Conservation (phyloP, 768 basidiomycete species). For the Boletus vinaceobasis region DNA sequence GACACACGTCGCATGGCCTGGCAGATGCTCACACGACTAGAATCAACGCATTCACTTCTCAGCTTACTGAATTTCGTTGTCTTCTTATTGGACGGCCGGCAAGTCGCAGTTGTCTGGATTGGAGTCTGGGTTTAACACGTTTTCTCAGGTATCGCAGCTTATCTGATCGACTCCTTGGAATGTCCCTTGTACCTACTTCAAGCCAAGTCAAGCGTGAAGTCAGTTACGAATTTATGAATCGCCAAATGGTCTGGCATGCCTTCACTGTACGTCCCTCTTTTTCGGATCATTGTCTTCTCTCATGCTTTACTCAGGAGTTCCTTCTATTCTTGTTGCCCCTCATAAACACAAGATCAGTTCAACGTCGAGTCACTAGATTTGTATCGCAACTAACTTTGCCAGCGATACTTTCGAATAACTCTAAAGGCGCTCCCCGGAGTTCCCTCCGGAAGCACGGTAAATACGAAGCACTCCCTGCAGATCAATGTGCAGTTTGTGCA, state of each 20-base stretch:
- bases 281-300: neutral
- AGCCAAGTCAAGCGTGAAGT: slow-evolving; percentile 74
- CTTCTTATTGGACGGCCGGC: slow-evolving; percentile 89
- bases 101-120: slow-evolving; percentile 26
- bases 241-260: slow-evolving; percentile 99
- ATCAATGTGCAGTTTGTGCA: slow-evolving; percentile 89
- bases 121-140: neutral
- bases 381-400: slow-evolving; percentile 20
- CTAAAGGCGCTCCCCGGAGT: slow-evolving; percentile 10
- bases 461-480: slow-evolving; percentile 62
- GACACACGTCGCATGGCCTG: slow-evolving; percentile 73
- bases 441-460: slow-evolving; percentile 44
- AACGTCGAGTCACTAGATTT: slow-evolving; percentile 48
- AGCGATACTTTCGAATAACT: slow-evolving; percentile 34
- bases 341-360: slow-evolving; percentile 63
- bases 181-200: slow-evolving; percentile 72
- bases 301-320: slow-evolving; percentile 73
- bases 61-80: slow-evolving; percentile 72
- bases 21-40: slow-evolving; percentile 61
- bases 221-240: slow-evolving; percentile 98
- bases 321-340: slow-evolving; percentile 88
- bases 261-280: slow-evolving; percentile 69
- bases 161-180: slow-evolving; percentile 69
- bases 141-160: slow-evolving; percentile 78
- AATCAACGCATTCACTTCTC: slow-evolving; percentile 61